Conservation (phyloP, 2,329 filamentous ascomycete species). For the Xylariales sp. region DNA sequence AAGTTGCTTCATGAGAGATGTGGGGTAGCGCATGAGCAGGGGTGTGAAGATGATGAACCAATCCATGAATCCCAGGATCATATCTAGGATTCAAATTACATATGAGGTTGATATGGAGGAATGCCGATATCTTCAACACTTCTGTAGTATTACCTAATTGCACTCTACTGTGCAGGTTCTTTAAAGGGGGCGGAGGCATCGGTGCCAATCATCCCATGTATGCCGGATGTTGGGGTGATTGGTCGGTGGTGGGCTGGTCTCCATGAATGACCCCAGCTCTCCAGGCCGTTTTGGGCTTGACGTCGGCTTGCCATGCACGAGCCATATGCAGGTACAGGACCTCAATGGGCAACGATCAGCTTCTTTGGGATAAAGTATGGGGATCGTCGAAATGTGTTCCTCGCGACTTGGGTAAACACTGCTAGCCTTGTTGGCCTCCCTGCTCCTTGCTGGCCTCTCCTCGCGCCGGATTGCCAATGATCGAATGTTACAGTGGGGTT, state of each 20-base stretch:
- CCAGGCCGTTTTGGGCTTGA: constrained; percentile 4
- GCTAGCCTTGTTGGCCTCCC: background rate
- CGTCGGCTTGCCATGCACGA: background rate
- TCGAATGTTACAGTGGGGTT: background rate
- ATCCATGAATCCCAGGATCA: background rate
- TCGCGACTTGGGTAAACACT: background rate
- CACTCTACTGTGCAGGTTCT: no score
- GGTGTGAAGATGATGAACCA: background rate
- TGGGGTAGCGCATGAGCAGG: constrained; percentile 1
- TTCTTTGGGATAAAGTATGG: constrained; percentile 1
- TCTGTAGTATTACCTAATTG: background rate
- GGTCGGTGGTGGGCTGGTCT: no score
- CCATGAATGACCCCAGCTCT: no score
- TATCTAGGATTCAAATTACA: background rate
- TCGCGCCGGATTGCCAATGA: no score
- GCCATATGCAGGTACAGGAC: constrained; percentile 8
- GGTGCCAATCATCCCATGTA: no score
- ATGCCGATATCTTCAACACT: background rate
- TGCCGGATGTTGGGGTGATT: no score
- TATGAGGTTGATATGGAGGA: background rate
- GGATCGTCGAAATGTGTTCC: constrained; percentile 5
- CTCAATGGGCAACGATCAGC: constrained; percentile 3
- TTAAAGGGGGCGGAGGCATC: background rate
- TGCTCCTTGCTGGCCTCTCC: background rate
- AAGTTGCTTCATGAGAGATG: background rate